Percentiles rank a stretch among this genome's conserved stretches.
These are phyloP conservation scores for Beauveria bassiana DNA, from an alignment of 2,329 filamentous ascomycete genomes.

Conservation along the genomic window DNA sequence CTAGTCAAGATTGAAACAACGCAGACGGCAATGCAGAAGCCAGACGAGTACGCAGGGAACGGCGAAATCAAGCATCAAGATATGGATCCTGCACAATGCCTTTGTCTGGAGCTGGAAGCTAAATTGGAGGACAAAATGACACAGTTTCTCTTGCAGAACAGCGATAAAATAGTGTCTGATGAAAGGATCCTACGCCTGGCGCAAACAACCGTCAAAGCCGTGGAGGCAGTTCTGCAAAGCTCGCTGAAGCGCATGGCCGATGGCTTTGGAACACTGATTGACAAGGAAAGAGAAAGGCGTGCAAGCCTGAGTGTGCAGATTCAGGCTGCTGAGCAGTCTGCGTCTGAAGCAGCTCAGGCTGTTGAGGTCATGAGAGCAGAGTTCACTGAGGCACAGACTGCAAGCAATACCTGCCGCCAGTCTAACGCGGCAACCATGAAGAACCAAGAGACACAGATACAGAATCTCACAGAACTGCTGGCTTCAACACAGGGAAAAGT, in stretches of 20 bases:
- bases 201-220: neutral
- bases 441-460: neutral
- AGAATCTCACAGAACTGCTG: neutral
- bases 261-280: slow-evolving; percentile 13
- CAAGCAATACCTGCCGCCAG: neutral
- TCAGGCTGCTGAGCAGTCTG: slow-evolving; percentile 2
- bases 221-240: neutral
- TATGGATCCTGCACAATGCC: neutral
- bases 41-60: neutral
- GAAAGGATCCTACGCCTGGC: neutral
- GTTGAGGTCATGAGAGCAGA: neutral
- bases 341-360: neutral
- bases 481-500: neutral
- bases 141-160: neutral
- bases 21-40: neutral
- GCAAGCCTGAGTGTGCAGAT: slow-evolving; percentile 12
- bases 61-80: neutral
- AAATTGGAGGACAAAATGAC: neutral
- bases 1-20: neutral
- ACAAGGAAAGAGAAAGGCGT: slow-evolving; percentile 15
- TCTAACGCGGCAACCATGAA: too few species aligned
- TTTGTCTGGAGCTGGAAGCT: neutral
- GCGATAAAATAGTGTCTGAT: neutral
- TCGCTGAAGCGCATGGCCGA: neutral
- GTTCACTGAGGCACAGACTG: neutral